Conservation (phyloP, 2,329 filamentous ascomycete species). For the Colletotrichum orbiculare region DNA sequence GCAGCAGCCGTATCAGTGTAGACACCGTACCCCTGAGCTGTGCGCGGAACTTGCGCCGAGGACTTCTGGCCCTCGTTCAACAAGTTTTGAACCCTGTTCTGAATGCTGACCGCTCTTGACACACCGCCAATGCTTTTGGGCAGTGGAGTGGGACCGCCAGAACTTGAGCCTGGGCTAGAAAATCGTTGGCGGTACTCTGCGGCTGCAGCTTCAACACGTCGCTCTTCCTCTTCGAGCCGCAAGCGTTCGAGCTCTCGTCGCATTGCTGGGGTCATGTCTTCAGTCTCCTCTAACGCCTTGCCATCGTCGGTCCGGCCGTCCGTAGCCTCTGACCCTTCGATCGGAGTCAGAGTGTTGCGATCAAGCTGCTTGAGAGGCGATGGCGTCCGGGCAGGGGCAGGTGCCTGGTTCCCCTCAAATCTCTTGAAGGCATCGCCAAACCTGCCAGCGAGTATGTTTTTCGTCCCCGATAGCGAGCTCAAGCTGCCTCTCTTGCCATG, state of each 20-base stretch:
- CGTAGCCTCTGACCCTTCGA: slow-evolving; percentile 80
- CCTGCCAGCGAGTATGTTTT: slow-evolving; percentile 84
- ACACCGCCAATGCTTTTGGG: slow-evolving; percentile 69
- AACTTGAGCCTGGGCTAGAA: slow-evolving; percentile 60
- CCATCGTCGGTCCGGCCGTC: slow-evolving; percentile 76
- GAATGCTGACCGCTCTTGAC: slow-evolving; percentile 83
- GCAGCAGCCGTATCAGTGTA: slow-evolving; percentile 72
- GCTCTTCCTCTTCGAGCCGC: slow-evolving; percentile 86
- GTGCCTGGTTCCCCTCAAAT: slow-evolving; percentile 74
- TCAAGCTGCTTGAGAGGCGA: slow-evolving; percentile 62
- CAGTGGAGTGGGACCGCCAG: slow-evolving; percentile 52
- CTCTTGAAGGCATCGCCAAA: slow-evolving; percentile 95
- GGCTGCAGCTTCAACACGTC: slow-evolving; percentile 86
- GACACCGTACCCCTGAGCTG: slow-evolving; percentile 89
- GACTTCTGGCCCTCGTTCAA: slow-evolving; percentile 80
- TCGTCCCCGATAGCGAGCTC: slow-evolving; percentile 77
- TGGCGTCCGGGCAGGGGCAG: slow-evolving; percentile 53
- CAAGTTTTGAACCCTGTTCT: slow-evolving; percentile 88
- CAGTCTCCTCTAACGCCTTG: slow-evolving; percentile 68
- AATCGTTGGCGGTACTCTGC: slow-evolving; percentile 87
- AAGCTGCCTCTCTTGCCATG: slow-evolving; percentile 80
- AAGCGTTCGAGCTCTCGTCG: slow-evolving; percentile 88
- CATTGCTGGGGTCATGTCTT: slow-evolving; percentile 86
- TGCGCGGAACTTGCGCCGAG: slow-evolving; percentile 68
- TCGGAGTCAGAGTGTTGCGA: slow-evolving; percentile 71